Percentiles rank a stretch among this genome's conserved stretches.
Evolutionary conservation across 768 basidiomycete genomes (phyloP).

Genomic region (Collybia sp.): DNA sequence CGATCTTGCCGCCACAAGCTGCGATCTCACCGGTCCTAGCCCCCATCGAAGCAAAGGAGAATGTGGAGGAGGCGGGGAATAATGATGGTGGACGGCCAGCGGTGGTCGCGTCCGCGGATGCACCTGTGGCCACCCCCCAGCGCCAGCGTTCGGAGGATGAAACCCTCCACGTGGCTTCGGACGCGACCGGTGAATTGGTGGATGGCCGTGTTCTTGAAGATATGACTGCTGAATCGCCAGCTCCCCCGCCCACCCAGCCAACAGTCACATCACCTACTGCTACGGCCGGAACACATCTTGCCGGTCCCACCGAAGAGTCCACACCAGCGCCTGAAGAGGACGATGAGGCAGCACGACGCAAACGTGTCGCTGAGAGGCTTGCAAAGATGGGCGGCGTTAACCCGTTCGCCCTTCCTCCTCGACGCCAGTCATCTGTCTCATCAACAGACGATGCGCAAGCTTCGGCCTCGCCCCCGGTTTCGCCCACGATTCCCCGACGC

Average conservation of each 20-base stretch:
- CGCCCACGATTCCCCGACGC: background rate
- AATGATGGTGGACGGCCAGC: background rate
- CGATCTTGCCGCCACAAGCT: too few species aligned
- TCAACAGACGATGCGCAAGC: conserved; percentile 8
- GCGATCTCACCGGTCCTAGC: too few species aligned
- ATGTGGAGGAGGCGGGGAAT: conserved; percentile 3
- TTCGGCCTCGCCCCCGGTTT: conserved; percentile 2
- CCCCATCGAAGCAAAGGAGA: too few species aligned
- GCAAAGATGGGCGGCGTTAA: conserved; percentile 70
- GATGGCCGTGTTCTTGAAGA: too few species aligned
- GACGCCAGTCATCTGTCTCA: conserved; percentile 12
- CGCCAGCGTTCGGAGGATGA: background rate
- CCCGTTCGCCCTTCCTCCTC: conserved; percentile 31
- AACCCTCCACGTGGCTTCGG: background rate
- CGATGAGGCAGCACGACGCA: conserved; percentile 49
- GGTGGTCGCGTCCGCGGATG: too few species aligned
- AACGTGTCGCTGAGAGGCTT: conserved; percentile 57
- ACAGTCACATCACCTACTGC: background rate
- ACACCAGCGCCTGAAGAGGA: conserved; percentile 25
- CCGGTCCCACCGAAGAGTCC: background rate
- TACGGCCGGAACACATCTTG: background rate
- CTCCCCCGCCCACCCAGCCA: too few species aligned
- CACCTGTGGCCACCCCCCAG: too few species aligned
- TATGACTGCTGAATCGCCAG: too few species aligned
- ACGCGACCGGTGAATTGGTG: background rate